phyloP scores from a whole-genome alignment of 73 alveolate genomes.

The Tetrahymena borealis region DNA sequence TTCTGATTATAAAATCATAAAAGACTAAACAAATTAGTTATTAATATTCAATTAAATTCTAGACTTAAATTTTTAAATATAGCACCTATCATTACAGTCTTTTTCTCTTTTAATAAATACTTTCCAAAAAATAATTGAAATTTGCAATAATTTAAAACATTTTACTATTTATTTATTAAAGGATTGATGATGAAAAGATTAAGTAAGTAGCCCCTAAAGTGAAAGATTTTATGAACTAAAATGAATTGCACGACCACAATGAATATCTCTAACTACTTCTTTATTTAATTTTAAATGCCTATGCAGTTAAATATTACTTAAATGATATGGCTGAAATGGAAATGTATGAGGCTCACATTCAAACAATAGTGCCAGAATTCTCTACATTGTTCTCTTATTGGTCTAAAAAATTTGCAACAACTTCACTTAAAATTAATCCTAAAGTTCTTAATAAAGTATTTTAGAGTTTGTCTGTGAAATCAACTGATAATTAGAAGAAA shows the following conservation, averaged over 20 bases:
- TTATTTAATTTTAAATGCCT: background rate
- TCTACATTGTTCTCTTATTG: background rate
- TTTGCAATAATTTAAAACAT: too few species aligned
- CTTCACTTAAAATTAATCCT: background rate
- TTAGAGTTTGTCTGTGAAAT: background rate
- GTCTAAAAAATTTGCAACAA: background rate
- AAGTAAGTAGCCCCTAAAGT: background rate
- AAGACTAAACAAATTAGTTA: too few species aligned
- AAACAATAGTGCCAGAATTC: background rate
- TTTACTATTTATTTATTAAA: background rate
- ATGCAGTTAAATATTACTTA: background rate
- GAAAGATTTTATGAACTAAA: background rate
- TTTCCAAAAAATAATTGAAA: too few species aligned
- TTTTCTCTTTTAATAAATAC: too few species aligned
- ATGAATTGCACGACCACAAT: background rate
- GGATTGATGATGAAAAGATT: background rate
- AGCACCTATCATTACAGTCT: too few species aligned
- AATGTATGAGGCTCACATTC: background rate
- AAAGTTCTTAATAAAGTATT: background rate
- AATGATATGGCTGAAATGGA: background rate
- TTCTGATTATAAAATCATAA: too few species aligned
- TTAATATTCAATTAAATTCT: background rate
- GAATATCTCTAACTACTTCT: background rate
- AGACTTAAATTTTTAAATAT: background rate
- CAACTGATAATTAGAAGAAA: background rate